phyloP scores from a whole-genome alignment of 106 monocot species.

The Platanthera guangdongensis region DNA sequence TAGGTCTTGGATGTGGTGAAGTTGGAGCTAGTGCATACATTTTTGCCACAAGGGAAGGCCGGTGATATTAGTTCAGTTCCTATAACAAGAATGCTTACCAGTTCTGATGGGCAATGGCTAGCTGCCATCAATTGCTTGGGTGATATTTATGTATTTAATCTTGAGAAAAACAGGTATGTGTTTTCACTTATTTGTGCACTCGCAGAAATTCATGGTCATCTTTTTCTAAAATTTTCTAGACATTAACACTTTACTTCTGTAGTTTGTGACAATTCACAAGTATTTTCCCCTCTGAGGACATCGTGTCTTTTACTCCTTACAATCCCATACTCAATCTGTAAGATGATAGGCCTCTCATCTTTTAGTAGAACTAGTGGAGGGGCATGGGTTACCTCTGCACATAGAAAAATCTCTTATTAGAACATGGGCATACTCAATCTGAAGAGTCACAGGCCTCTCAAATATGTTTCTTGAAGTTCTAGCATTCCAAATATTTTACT shows the following conservation, averaged over 20 bases:
- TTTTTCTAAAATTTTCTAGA: not conserved
- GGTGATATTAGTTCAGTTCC: slow-evolving; percentile 28
- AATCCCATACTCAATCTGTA: not conserved
- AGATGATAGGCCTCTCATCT: not conserved
- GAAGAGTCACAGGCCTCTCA: too few species aligned
- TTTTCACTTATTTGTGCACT: not conserved
- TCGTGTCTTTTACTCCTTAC: not conserved
- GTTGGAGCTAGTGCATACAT: slow-evolving; percentile 37
- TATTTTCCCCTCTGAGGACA: not conserved
- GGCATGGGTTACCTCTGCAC: too few species aligned
- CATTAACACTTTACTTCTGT: not conserved
- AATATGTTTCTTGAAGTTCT: too few species aligned
- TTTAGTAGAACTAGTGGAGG: not conserved
- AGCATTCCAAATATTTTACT: too few species aligned
- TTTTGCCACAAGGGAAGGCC: slow-evolving; percentile 52
- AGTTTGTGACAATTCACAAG: not conserved
- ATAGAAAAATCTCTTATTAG: too few species aligned
- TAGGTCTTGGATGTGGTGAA: slow-evolving; percentile 51
- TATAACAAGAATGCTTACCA: slow-evolving; percentile 77
- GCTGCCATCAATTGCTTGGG: slow-evolving; percentile 89
- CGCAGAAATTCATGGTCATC: not conserved
- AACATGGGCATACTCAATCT: too few species aligned
- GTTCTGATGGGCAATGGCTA: slow-evolving; percentile 87
- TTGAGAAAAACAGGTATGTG: slow-evolving; percentile 67
- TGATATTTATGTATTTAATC: slow-evolving; percentile 87